phyloP scores from a whole-genome alignment of 2,329 filamentous ascomycete genomes.

The Penicillium decumbens region DNA sequence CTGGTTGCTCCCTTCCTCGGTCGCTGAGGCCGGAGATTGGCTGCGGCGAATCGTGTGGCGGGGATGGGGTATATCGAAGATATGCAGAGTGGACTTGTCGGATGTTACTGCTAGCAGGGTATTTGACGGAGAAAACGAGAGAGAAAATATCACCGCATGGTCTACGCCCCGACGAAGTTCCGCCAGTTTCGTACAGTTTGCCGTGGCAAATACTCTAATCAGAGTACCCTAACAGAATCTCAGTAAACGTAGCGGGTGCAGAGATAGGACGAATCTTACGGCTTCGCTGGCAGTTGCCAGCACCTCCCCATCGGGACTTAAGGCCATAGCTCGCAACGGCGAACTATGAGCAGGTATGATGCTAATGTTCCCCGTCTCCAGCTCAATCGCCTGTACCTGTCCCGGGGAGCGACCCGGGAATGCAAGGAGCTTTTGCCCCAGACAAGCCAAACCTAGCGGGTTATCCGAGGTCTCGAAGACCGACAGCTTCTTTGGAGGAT shows the following conservation, averaged over 20 bases:
- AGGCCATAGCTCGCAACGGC: constrained; percentile 68
- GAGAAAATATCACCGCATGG: constrained; percentile 76
- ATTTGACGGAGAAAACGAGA: constrained; percentile 80
- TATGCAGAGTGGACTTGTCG: constrained; percentile 91
- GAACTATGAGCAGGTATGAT: constrained; percentile 89
- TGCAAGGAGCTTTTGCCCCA: constrained; percentile 68
- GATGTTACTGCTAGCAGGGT: constrained; percentile 83
- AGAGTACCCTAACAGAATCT: constrained; percentile 65
- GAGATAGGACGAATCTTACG: constrained; percentile 35
- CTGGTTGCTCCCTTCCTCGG: constrained; percentile 53
- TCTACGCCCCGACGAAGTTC: constrained; percentile 89
- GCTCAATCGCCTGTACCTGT: constrained; percentile 81
- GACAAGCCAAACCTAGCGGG: constrained; percentile 69
- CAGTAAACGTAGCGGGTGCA: constrained; percentile 14
- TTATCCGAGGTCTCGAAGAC: constrained; percentile 86
- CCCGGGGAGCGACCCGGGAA: constrained; percentile 85
- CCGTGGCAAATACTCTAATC: constrained; percentile 76
- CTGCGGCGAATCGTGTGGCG: constrained; percentile 32
- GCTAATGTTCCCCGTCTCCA: constrained; percentile 74
- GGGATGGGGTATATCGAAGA: constrained; percentile 72
- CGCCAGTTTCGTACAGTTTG: constrained; percentile 71
- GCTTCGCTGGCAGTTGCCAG: constrained; percentile 87
- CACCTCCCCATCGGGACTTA: constrained; percentile 74
- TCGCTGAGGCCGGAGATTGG: constrained; percentile 30
- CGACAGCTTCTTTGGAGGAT: constrained; percentile 64